A percentile compares a stretch with the other conserved stretches of the same genome.
Conservation (phyloP, 2,329 filamentous ascomycete species). For the Xylogone sp. region DNA sequence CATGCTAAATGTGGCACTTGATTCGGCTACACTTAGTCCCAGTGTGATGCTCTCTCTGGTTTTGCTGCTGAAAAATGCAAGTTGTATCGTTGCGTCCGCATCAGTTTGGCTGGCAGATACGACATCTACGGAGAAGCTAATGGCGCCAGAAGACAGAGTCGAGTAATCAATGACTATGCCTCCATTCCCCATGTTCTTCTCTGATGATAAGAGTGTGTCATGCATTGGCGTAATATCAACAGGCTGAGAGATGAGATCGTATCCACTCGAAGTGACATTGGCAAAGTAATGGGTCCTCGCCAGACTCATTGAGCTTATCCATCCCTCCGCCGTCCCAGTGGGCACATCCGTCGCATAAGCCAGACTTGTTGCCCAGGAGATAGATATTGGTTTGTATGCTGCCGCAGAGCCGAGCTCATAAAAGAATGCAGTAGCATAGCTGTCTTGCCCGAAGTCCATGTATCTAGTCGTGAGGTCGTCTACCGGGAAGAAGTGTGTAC, state of each 20-base stretch:
- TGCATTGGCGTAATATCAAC: constrained; percentile 45
- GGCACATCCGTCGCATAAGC: constrained; percentile 53
- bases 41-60: constrained; percentile 43
- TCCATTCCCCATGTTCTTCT: constrained; percentile 42
- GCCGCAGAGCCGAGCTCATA: constrained; percentile 37
- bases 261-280: constrained; percentile 46
- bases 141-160: constrained; percentile 41
- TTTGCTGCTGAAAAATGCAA: constrained; percentile 43
- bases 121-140: constrained; percentile 53
- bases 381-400: constrained; percentile 27
- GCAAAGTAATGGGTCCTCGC: constrained; percentile 48
- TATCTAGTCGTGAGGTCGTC: constrained; percentile 37
- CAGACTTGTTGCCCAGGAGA: constrained; percentile 58
- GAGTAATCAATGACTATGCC: constrained; percentile 48
- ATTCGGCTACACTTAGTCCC: constrained; percentile 38
- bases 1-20: constrained; percentile 44
- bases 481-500: constrained; percentile 52
- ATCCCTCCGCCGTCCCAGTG: constrained; percentile 47
- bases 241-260: constrained; percentile 46
- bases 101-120: constrained; percentile 20
- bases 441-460: constrained; percentile 47
- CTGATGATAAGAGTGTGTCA: constrained; percentile 39
- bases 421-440: constrained; percentile 56
- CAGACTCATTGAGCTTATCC: constrained; percentile 48
- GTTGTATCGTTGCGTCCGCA: constrained; percentile 34